Evolutionary conservation across 2,329 filamentous ascomycete species (phyloP).

Genomic region (Elsinoe australis): DNA sequence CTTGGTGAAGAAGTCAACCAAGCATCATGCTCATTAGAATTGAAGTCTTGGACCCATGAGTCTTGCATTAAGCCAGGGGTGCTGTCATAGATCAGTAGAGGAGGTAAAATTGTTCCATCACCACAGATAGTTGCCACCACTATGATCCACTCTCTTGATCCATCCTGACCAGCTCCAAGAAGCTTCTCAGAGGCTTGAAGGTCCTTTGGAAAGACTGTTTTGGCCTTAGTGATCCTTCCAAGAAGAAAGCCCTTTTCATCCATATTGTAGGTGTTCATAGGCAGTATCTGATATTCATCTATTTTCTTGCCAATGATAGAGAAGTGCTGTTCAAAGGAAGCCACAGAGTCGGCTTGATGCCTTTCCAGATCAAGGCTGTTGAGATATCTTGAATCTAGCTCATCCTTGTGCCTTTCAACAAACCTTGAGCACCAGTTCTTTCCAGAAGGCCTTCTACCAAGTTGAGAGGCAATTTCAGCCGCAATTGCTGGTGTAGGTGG

Average conservation of each 20-base stretch:
- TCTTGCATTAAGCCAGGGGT: conserved; percentile 18
- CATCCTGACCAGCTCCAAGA: conserved; percentile 19
- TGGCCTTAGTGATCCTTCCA: neutral
- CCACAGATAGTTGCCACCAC: conserved; percentile 20
- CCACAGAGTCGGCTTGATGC: conserved; percentile 14
- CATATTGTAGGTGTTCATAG: conserved; percentile 2
- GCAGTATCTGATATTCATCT: neutral
- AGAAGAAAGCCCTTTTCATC: neutral
- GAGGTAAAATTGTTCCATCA: conserved; percentile 19
- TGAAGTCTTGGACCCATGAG: conserved; percentile 21
- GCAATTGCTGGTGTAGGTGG: conserved; percentile 3
- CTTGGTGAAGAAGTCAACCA: conserved; percentile 20
- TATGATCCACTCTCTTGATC: conserved; percentile 21
- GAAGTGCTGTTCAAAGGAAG: conserved; percentile 16
- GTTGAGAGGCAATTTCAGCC: conserved; percentile 6
- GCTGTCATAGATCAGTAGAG: conserved; percentile 20
- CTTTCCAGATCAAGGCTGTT: conserved; percentile 11
- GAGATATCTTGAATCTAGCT: conserved; percentile 7
- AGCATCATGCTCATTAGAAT: conserved; percentile 15
- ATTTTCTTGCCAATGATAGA: conserved; percentile 3
- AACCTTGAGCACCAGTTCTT: conserved; percentile 12
- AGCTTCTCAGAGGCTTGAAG: conserved; percentile 5
- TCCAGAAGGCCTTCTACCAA: conserved; percentile 2
- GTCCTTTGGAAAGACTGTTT: conserved; percentile 8
- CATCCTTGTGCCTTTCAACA: conserved; percentile 1